Evolutionary conservation across 768 basidiomycete species (phyloP).

Genomic region (Pleurotus tuber-regium): DNA sequence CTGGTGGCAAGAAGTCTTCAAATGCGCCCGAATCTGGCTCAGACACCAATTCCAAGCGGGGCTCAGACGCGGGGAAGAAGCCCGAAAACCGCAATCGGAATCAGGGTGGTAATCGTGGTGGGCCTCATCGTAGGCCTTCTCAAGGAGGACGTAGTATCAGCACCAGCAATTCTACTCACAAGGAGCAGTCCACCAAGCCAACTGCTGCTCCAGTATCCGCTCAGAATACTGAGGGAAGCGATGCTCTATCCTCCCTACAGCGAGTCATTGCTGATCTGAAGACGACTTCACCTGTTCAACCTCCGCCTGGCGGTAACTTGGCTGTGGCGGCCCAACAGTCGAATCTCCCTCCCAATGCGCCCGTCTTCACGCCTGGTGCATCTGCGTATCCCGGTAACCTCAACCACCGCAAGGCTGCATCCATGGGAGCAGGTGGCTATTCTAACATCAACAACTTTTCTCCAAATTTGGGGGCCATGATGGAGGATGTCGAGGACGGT

Average conservation of each 20-base stretch:
- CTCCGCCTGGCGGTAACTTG: conserved; percentile 35
- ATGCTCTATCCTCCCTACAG: conserved; percentile 84
- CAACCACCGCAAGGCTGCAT: conserved; percentile 81
- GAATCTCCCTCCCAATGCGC: conserved; percentile 62
- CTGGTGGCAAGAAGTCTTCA: conserved; percentile 62
- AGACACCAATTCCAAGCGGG: conserved; percentile 64
- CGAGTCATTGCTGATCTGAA: conserved; percentile 94
- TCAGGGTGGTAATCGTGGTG: conserved; percentile 41
- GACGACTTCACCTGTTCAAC: conserved; percentile 68
- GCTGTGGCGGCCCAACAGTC: conserved; percentile 52
- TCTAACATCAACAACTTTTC: conserved; percentile 69
- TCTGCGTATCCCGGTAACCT: conserved; percentile 55
- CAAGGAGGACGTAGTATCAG: conserved; percentile 45
- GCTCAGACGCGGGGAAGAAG: conserved; percentile 52
- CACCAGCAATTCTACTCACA: conserved; percentile 27
- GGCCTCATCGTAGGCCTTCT: conserved; percentile 37
- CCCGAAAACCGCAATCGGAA: conserved; percentile 56
- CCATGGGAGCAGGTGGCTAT: conserved; percentile 59
- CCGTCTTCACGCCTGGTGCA: conserved; percentile 73
- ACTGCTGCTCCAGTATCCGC: conserved; percentile 44
- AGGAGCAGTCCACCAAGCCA: conserved; percentile 39
- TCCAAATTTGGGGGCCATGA: conserved; percentile 80
- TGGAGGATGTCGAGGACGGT: conserved; percentile 76
- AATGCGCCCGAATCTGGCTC: conserved; percentile 64
- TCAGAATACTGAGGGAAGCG: conserved; percentile 63